Conservation (phyloP, 768 basidiomycete species). For the Nevesoporus exiguus region DNA sequence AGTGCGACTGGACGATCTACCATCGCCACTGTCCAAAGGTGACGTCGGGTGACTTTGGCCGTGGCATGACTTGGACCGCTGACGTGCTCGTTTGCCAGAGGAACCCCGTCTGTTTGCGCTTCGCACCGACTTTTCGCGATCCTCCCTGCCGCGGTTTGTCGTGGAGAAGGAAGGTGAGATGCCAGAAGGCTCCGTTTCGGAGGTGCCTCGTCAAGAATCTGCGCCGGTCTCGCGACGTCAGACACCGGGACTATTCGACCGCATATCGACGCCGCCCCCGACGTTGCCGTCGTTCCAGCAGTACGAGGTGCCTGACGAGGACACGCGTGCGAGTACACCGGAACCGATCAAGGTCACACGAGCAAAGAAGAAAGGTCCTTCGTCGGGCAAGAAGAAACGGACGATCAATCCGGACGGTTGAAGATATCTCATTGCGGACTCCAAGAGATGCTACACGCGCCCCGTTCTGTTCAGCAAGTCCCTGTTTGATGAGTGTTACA, state of each 20-base stretch:
- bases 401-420: slow-evolving; percentile 31
- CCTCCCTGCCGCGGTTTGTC: slow-evolving; percentile 47
- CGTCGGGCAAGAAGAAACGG: slow-evolving; percentile 66
- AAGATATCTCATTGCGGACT: background rate
- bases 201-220: slow-evolving; percentile 19
- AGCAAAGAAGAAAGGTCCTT: slow-evolving; percentile 56
- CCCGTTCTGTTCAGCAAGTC: background rate
- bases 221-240: slow-evolving; percentile 27
- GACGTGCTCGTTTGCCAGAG: slow-evolving; percentile 28
- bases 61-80: slow-evolving; percentile 16
- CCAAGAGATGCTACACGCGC: background rate
- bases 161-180: slow-evolving; percentile 84
- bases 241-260: slow-evolving; percentile 27
- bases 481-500: slow-evolving; percentile 17
- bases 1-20: slow-evolving; percentile 75
- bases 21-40: slow-evolving; percentile 41
- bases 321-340: slow-evolving; percentile 51
- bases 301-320: slow-evolving; percentile 48
- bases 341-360: slow-evolving; percentile 76
- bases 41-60: background rate
- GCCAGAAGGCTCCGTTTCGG: slow-evolving; percentile 54
- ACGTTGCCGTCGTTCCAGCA: slow-evolving; percentile 43
- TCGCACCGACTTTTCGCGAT: slow-evolving; percentile 37
- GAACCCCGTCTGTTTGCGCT: slow-evolving; percentile 45
- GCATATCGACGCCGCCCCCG: slow-evolving; percentile 35